Conservation (phyloP, 139 green algal species). For the Chlamydomonas schloesseri region DNA sequence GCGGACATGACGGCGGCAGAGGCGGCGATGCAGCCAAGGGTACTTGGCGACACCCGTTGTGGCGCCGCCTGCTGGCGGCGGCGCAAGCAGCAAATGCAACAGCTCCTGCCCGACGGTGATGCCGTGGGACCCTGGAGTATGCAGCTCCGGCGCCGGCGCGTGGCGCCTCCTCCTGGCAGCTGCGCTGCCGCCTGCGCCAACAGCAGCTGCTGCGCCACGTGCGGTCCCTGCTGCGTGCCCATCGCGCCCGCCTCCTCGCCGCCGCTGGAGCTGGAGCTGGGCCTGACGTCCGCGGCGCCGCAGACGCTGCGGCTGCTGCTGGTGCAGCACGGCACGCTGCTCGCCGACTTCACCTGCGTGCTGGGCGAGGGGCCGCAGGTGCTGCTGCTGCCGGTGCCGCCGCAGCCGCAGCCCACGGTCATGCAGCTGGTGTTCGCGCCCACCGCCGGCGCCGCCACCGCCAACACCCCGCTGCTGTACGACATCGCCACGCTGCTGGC, state of each 20-base stretch:
- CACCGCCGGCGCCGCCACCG: conserved; percentile 32
- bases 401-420: conserved; percentile 25
- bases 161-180: neutral
- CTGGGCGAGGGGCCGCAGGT: conserved; percentile 21
- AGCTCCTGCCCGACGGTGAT: too few relatives aligned
- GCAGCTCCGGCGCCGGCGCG: too few relatives aligned
- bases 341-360: conserved; percentile 36
- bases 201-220: conserved; percentile 42
- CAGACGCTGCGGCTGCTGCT: conserved; percentile 37
- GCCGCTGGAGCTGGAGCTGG: conserved; percentile 20
- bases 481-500: conserved; percentile 44
- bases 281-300: conserved; percentile 1
- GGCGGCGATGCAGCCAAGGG: too few relatives aligned
- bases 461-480: conserved; percentile 34
- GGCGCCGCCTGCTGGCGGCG: too few relatives aligned
- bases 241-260: conserved; percentile 70
- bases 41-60: too few relatives aligned
- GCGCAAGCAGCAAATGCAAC: too few relatives aligned
- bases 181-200: conserved; percentile 59
- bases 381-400: conserved; percentile 37
- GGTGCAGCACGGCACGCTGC: conserved; percentile 34
- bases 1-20: too few relatives aligned
- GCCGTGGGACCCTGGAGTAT: too few relatives aligned
- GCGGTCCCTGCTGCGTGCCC: conserved; percentile 80
- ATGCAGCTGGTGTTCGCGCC: conserved; percentile 42